Percentiles rank a stretch among this genome's conserved stretches.
phyloP scores from a whole-genome alignment of 805 yeast genomes.

The Priceomyces medius region DNA sequence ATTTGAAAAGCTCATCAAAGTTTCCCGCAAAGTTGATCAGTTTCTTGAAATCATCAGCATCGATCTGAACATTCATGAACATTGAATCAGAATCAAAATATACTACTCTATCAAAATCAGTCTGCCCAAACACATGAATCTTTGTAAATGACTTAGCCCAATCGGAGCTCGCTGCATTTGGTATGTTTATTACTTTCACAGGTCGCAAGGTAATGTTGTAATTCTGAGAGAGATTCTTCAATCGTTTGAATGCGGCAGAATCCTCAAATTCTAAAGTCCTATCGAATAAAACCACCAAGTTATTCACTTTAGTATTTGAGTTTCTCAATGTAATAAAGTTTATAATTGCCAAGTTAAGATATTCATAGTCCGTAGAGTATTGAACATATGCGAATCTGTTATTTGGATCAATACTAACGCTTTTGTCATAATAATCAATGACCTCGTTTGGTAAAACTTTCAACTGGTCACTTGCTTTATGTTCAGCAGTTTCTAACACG shows the following conservation, averaged over 20 bases:
- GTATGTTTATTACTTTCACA: slow-evolving; percentile 17
- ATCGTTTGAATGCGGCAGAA: neutral
- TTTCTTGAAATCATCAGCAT: slow-evolving; percentile 2
- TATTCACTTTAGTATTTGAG: slow-evolving; percentile 38
- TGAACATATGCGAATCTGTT: slow-evolving; percentile 53
- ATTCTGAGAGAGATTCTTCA: slow-evolving; percentile 3
- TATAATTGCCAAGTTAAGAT: slow-evolving; percentile 53
- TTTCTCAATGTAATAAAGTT: slow-evolving; percentile 38
- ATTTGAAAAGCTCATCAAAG: slow-evolving; percentile 30
- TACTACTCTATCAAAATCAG: slow-evolving; percentile 51
- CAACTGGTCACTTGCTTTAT: slow-evolving; percentile 15
- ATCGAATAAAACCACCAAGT: slow-evolving; percentile 45
- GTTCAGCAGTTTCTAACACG: slow-evolving; percentile 12
- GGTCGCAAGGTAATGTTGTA: slow-evolving; percentile 25
- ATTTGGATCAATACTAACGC: slow-evolving; percentile 4
- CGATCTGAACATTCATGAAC: slow-evolving; percentile 21
- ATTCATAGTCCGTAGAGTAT: slow-evolving; percentile 54
- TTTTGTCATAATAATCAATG: slow-evolving; percentile 14
- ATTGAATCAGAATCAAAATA: slow-evolving; percentile 60
- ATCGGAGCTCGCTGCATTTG: slow-evolving; percentile 18
- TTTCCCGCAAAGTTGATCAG: slow-evolving; percentile 12
- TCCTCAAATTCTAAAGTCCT: slow-evolving; percentile 14
- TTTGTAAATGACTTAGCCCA: slow-evolving; percentile 60
- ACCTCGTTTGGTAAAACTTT: slow-evolving; percentile 24
- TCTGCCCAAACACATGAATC: slow-evolving; percentile 48